A percentile compares a stretch with the other conserved stretches of the same genome.
phyloP scores from a whole-genome alignment of 1,284 basidiomycete species.

The Malassezia yamatoensis region DNA sequence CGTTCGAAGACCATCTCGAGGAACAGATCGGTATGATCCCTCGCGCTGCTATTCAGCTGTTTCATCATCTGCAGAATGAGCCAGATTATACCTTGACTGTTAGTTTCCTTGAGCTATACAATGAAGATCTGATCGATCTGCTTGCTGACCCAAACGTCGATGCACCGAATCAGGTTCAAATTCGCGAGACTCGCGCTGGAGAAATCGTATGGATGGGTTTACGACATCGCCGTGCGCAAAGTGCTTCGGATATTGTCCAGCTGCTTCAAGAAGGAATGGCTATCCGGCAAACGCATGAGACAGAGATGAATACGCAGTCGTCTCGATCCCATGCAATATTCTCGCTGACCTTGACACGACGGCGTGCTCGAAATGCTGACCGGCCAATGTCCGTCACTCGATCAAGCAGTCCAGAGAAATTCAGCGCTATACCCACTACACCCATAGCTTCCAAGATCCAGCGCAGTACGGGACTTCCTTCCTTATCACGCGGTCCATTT shows the following conservation, averaged over 20 bases:
- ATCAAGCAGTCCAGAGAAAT: slow-evolving; percentile 1
- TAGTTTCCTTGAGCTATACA: slow-evolving; percentile 77
- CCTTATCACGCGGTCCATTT: neutral
- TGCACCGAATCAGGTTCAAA: slow-evolving; percentile 70
- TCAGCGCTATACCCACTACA: neutral
- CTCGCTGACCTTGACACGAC: slow-evolving; percentile 73
- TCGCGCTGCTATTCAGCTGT: slow-evolving; percentile 82
- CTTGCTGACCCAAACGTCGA: slow-evolving; percentile 37
- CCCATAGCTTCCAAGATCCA: slow-evolving; percentile 3
- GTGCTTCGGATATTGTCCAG: slow-evolving; percentile 79
- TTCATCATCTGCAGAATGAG: slow-evolving; percentile 56
- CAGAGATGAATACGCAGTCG: slow-evolving; percentile 96
- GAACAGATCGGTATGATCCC: slow-evolving; percentile 70
- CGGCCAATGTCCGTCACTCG: neutral
- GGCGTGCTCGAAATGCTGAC: slow-evolving; percentile 18
- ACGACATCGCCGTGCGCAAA: slow-evolving; percentile 75
- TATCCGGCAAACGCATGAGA: slow-evolving; percentile 86
- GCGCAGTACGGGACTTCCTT: slow-evolving; percentile 6
- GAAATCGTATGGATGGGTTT: slow-evolving; percentile 94
- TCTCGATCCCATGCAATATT: slow-evolving; percentile 98
- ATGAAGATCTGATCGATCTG: slow-evolving; percentile 57
- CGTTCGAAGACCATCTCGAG: slow-evolving; percentile 24
- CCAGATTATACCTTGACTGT: slow-evolving; percentile 28
- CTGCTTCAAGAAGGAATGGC: slow-evolving; percentile 69
- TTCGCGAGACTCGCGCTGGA: slow-evolving; percentile 90